These are phyloP conservation scores for Calvatia gigantea DNA, from an alignment of 768 basidiomycete species.

Conservation along the genomic window DNA sequence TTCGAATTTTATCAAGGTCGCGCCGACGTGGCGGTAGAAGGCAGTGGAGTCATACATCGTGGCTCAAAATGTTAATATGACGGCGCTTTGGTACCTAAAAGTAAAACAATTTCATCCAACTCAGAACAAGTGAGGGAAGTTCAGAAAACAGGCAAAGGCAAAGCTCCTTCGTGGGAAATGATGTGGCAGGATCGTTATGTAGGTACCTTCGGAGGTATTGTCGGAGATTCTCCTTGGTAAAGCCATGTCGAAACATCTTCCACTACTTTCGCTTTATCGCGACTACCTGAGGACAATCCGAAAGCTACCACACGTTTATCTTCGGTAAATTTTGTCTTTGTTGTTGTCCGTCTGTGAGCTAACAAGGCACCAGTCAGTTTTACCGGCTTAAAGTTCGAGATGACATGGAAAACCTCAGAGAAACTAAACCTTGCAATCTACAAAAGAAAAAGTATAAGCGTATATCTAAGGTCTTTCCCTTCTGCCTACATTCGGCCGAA, in stretches of 20 bases:
- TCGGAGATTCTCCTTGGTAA: slow-evolving; percentile 2
- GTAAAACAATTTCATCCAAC: too few relatives aligned
- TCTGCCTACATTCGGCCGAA: not conserved
- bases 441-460: slow-evolving; percentile 43
- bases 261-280: slow-evolving; percentile 34
- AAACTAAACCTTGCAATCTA: slow-evolving; percentile 27
- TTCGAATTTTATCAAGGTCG: too few relatives aligned
- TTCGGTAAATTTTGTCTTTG: slow-evolving; percentile 29
- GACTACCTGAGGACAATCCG: slow-evolving; percentile 38
- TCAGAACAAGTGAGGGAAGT: too few relatives aligned
- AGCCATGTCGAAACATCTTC: not conserved
- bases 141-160: not conserved
- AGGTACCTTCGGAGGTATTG: not conserved
- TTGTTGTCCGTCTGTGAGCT: slow-evolving; percentile 3
- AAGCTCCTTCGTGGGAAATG: not conserved
- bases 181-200: not conserved
- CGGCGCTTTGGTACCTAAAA: too few relatives aligned
- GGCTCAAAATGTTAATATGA: too few relatives aligned
- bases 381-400: slow-evolving; percentile 58
- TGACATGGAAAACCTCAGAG: slow-evolving; percentile 49
- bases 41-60: too few relatives aligned
- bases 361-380: slow-evolving; percentile 47
- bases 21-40: too few relatives aligned
- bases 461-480: slow-evolving; percentile 42
- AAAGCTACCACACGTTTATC: slow-evolving; percentile 38